Conservation (phyloP, 2,329 filamentous ascomycete species). For the Fusarium sacchari region DNA sequence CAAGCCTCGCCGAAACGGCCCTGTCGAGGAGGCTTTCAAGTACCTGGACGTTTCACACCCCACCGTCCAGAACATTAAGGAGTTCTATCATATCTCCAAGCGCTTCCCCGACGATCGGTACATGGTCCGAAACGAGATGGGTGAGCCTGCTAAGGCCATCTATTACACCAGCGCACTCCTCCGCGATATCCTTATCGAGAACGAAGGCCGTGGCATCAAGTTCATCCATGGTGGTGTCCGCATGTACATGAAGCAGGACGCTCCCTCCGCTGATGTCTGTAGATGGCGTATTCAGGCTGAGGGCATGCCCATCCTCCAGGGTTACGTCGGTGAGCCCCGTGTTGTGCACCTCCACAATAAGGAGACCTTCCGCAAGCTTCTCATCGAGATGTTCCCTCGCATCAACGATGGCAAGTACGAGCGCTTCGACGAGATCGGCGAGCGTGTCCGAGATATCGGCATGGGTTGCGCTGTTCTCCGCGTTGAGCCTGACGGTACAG, state of each 20-base stretch:
- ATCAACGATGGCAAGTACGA: slow-evolving; percentile 79
- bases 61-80: slow-evolving; percentile 79
- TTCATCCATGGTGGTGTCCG: slow-evolving; percentile 97
- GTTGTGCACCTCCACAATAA: slow-evolving; percentile 80
- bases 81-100: slow-evolving; percentile 85
- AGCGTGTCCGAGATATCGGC: slow-evolving; percentile 78
- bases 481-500: slow-evolving; percentile 77
- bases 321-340: slow-evolving; percentile 84
- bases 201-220: slow-evolving; percentile 91
- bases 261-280: slow-evolving; percentile 85
- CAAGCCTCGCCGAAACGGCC: slow-evolving; percentile 59
- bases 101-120: slow-evolving; percentile 91
- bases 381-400: slow-evolving; percentile 97
- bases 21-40: slow-evolving; percentile 92
- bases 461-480: slow-evolving; percentile 94
- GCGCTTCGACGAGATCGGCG: slow-evolving; percentile 86
- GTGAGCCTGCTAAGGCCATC: slow-evolving; percentile 90
- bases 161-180: slow-evolving; percentile 93
- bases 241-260: slow-evolving; percentile 99
- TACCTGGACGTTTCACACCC: slow-evolving; percentile 80
- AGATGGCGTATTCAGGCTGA: slow-evolving; percentile 96
- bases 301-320: slow-evolving; percentile 89
- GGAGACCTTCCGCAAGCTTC: slow-evolving; percentile 81
- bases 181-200: slow-evolving; percentile 84
- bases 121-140: slow-evolving; percentile 93